Base-by-base conservation (phyloP, 192 early-diverging fungal genomes). In the Entomortierella chlamydospora region DNA sequence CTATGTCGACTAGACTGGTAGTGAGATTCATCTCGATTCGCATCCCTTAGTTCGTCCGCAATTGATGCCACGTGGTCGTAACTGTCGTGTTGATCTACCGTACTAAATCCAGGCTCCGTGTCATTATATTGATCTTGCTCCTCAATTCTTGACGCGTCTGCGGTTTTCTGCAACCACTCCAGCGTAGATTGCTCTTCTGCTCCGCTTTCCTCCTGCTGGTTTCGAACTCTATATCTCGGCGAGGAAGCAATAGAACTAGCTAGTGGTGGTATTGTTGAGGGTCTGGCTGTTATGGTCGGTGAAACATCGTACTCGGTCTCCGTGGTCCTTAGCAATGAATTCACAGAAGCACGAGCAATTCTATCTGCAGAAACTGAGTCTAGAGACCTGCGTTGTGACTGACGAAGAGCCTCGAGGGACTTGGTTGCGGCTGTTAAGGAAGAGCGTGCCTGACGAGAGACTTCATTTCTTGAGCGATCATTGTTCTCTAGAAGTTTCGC, bases 241-340 rank as follows among this genome's bases (percentile, higher is more conserved):
- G 60, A 45, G 12, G 50, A 57, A 25, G 41, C 30, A 25, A 57
- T 49, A 4, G 43, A 57, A 37, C 53, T 72, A n/a, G 60, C 26
- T 20, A 54, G 29, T 5, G 59, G 60, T 23, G 60, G 39, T 37
- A 7, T 37, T 0, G 26, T 56, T 34, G 63, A 25, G 4, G 33
- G 49, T 8, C 51, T 57, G 9, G 68, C 39, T 18, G 60, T 54
- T 7, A 53, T 62, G 41, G 33, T 55, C 20, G 70, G 70, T 9
- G 70, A 72, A 31, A 63, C 59, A 55, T 72, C 70, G 31, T 72
- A 72, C 41, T 72, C 70, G 22, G 70, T 72, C 25, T 72, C 70
- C 51, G 70, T 72, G 15, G 70, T 72, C 23, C 70, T 59, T 17
- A 62, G 54, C 28, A 22, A 25, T 4, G 70, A 58, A 15, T 53